A percentile compares a stretch with the other conserved stretches of the same genome.
Evolutionary conservation across 331 rosid genomes (phyloP).

Genomic region (Telfairia occidentalis): DNA sequence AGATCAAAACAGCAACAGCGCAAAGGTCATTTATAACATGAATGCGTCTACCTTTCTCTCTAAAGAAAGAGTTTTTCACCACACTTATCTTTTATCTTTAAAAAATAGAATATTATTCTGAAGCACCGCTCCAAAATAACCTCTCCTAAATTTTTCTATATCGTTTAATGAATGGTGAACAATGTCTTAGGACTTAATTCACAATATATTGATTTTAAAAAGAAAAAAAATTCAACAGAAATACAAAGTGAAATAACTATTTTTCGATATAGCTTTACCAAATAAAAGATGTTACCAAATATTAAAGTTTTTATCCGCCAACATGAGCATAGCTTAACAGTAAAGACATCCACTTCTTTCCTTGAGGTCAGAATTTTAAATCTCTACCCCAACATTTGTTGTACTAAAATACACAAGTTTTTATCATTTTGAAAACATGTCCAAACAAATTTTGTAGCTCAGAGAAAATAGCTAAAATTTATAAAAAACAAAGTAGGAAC

Average conservation of each 20-base stretch:
- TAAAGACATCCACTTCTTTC: no score
- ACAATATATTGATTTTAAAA: neutral
- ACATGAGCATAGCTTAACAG: no score
- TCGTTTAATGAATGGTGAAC: neutral
- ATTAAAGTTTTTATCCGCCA: no score
- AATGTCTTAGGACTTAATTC: neutral
- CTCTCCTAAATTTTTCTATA: neutral
- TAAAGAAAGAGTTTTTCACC: neutral
- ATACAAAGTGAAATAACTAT: neutral
- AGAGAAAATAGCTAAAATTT: neutral
- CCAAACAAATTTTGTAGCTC: neutral
- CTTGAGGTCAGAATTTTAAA: no score
- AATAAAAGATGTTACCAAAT: neutral
- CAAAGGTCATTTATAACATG: neutral
- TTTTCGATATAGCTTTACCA: neutral
- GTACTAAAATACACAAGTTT: no score
- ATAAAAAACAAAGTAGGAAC: neutral
- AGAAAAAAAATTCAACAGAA: neutral
- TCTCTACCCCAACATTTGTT: no score
- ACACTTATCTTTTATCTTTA: neutral
- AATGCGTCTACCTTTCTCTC: neutral
- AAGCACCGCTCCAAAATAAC: neutral
- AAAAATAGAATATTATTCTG: neutral
- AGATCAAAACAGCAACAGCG: neutral
- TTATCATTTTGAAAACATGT: neutral